Base-by-base conservation (phyloP, 208 protist species). In the Vickermania ingenoplastis region DNA sequence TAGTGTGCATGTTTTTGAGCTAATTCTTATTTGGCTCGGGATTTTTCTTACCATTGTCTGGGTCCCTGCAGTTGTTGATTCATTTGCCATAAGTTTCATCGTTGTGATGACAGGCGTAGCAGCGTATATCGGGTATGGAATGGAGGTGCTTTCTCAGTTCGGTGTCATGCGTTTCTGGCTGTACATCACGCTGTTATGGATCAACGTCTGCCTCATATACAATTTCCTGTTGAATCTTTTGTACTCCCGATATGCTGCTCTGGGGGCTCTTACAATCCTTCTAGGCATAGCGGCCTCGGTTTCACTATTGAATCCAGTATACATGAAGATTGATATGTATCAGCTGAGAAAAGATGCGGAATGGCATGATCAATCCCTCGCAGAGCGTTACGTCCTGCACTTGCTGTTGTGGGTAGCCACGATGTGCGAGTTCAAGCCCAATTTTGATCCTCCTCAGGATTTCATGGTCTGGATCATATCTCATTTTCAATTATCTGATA, bases 1-100 rank as follows among this genome's bases (percentile, higher is more conserved):
- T 13, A 90, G 89, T 65, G 83, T 95, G 59, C 85, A 95, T 67
- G 80, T 91, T 14, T 79, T 92, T 59, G 85, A 95, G 67, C 75
- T 95, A 14, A 57, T 95, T 24, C 52, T 74, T 41, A 72, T 95
- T 57, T 95, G 89, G 86, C 65, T 92, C 27, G 69, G 87, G 57
- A 79, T 86, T 52, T 76, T 79, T 14, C 62, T 95, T 48, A 73
- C 86, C 36, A 73, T 86, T 2, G 59, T 92, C 27, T 95, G 89
- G 86, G 67, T 81, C 17, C 89, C 89, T 1, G 83, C 89, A 48
- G 81, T 91, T 30, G 75, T 90, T 50, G 84, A 92, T 61, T 85
- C 84, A 13, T 86, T 75, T 54, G 74, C 84, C 24, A 80, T 53
- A 0, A 72, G 86, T 31, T 89, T 84, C 72, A 86, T 91, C 50